A percentile compares a stretch with the other conserved stretches of the same genome.
Conservation (phyloP, 768 basidiomycete species). For the Mycena galericulata region DNA sequence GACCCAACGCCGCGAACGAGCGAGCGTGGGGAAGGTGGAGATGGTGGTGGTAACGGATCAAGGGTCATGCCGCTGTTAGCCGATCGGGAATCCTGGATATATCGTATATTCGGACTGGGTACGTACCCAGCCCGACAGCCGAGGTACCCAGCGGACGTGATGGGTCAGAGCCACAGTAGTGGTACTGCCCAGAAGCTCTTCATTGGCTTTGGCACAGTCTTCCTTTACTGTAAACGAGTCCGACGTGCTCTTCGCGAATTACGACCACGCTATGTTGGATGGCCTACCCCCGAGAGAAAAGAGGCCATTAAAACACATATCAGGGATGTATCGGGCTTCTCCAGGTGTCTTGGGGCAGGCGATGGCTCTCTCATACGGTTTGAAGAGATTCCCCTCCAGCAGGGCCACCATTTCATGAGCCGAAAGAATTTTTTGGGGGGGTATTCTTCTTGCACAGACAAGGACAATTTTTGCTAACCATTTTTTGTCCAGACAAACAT, state of each 20-base stretch:
- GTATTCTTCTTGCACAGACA: not conserved
- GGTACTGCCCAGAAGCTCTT: no score
- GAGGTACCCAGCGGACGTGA: no score
- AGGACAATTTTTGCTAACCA: no score
- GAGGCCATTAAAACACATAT: conserved; percentile 20
- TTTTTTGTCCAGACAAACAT: not conserved
- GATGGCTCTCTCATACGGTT: conserved; percentile 38
- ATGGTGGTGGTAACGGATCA: no score
- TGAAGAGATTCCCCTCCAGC: conserved; percentile 21
- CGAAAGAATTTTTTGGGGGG: conserved; percentile 38
- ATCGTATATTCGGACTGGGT: no score
- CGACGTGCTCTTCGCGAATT: no score
- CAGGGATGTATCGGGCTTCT: conserved; percentile 36
- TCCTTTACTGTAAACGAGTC: conserved; percentile 34
- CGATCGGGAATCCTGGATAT: no score
- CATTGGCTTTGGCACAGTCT: conserved; percentile 31
- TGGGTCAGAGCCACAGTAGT: no score
- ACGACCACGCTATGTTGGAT: conserved; percentile 13
- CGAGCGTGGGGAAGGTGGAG: no score
- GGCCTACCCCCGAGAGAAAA: conserved; percentile 31
- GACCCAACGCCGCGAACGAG: no score
- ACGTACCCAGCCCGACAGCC: no score
- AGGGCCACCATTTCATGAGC: conserved; percentile 32
- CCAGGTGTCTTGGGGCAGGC: conserved; percentile 37
- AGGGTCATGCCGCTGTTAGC: no score